phyloP scores from a whole-genome alignment of 2,329 filamentous ascomycete species.

The Phialophora macrospora region DNA sequence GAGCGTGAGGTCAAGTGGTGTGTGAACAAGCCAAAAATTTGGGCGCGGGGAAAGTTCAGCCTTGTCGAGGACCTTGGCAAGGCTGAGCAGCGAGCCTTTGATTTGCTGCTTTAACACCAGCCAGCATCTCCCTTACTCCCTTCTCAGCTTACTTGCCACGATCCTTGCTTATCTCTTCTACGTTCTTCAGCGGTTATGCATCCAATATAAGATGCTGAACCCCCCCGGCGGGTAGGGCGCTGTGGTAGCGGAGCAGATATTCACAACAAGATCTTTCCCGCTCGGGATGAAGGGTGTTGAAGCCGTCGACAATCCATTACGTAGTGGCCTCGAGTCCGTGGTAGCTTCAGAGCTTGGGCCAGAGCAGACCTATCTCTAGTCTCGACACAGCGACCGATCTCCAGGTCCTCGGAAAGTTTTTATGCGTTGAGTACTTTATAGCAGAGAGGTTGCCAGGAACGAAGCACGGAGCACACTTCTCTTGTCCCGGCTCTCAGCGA shows the following conservation, averaged over 20 bases:
- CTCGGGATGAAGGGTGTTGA: neutral
- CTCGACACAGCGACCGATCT: neutral
- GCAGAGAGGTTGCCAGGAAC: neutral
- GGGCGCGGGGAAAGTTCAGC: conserved; percentile 16
- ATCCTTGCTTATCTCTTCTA: conserved; percentile 16
- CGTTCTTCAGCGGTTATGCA: neutral
- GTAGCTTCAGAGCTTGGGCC: neutral
- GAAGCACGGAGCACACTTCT: neutral
- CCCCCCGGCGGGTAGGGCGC: neutral
- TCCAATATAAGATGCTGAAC: neutral
- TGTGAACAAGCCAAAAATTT: conserved; percentile 8
- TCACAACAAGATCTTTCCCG: neutral
- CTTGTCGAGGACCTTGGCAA: conserved; percentile 7
- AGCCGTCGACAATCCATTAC: neutral
- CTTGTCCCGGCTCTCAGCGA: neutral
- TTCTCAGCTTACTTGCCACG: conserved; percentile 17
- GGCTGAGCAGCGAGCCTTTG: neutral
- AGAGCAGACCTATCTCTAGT: neutral
- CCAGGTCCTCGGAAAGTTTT: neutral
- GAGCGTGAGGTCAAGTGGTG: neutral
- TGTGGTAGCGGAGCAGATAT: neutral
- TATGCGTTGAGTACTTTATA: neutral
- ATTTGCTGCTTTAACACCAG: neutral
- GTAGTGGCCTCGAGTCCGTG: neutral
- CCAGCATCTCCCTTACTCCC: neutral